These are phyloP conservation scores for Stephanocyclus meneghinianus DNA, from an alignment of 352 stramenopile species.

Conservation along the genomic window DNA sequence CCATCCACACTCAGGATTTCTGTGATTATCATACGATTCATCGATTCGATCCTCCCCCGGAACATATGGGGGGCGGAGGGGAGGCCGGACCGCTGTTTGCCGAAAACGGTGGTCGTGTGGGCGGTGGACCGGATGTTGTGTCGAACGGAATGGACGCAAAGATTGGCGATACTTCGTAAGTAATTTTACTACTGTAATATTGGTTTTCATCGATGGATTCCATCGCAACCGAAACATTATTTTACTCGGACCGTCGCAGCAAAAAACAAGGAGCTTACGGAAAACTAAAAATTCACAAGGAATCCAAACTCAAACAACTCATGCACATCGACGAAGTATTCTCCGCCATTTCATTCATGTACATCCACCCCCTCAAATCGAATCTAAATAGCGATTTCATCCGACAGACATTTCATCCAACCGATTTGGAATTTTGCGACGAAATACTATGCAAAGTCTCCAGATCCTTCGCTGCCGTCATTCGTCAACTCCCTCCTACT, in stretches of 20 bases:
- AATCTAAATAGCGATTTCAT: slow-evolving; percentile 81
- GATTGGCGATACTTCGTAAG: slow-evolving; percentile 35
- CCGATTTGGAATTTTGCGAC: slow-evolving; percentile 85
- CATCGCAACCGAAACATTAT: too few species aligned
- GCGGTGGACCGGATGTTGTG: slow-evolving; percentile 4
- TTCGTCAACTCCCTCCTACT: slow-evolving; percentile 85
- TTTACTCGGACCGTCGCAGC: slow-evolving; percentile 15
- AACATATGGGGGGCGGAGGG: slow-evolving; percentile 82
- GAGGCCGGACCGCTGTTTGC: slow-evolving; percentile 76
- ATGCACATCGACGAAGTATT: slow-evolving; percentile 84
- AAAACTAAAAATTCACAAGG: slow-evolving; percentile 86
- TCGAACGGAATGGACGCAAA: neutral
- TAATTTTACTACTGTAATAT: slow-evolving; percentile 17
- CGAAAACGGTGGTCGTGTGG: neutral
- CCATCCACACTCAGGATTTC: slow-evolving; percentile 80
- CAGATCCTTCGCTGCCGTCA: slow-evolving; percentile 88
- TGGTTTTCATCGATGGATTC: neutral
- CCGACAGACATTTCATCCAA: slow-evolving; percentile 65
- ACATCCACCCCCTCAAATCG: slow-evolving; percentile 76
- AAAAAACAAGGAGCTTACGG: slow-evolving; percentile 92
- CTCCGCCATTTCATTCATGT: slow-evolving; percentile 82
- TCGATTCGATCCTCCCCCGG: slow-evolving; percentile 84
- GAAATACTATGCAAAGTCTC: slow-evolving; percentile 88
- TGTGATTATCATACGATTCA: slow-evolving; percentile 85
- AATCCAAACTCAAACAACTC: slow-evolving; percentile 84